Evolutionary conservation across 1,139 yeast genomes (phyloP).

Genomic region (Yamadazyma trypodendri): DNA sequence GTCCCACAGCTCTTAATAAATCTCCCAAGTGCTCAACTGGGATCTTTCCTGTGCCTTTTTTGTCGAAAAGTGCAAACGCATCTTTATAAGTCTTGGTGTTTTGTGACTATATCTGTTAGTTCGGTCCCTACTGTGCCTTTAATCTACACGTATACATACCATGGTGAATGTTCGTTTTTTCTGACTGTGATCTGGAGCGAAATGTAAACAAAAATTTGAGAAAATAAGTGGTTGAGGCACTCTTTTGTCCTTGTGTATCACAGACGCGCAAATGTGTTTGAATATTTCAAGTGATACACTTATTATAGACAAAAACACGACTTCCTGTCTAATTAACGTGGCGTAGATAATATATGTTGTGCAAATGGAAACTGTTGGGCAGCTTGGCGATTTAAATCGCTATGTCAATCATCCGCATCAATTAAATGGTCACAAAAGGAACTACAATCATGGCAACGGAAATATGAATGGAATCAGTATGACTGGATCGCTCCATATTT

Average conservation of each 20-base stretch:
- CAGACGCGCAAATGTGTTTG: no score
- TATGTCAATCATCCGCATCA: neutral
- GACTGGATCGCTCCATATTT: neutral
- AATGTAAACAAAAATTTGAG: slow-evolving; percentile 5
- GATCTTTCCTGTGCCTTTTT: slow-evolving; percentile 92
- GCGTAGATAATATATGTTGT: neutral
- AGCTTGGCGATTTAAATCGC: slow-evolving; percentile 1
- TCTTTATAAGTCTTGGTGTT: slow-evolving; percentile 81
- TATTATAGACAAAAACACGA: no score
- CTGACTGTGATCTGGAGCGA: slow-evolving; percentile 3
- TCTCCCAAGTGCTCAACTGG: slow-evolving; percentile 90
- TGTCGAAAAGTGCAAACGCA: slow-evolving; percentile 96
- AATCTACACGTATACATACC: neutral
- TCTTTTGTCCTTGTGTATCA: no score
- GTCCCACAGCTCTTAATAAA: slow-evolving; percentile 93
- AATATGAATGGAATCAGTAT: neutral
- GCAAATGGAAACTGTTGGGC: neutral
- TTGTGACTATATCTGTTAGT: slow-evolving; percentile 30
- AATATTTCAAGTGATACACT: no score
- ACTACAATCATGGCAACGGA: neutral
- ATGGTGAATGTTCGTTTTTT: neutral
- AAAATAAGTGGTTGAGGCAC: neutral
- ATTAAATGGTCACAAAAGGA: neutral
- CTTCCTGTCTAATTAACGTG: no score
- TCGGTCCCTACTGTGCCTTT: neutral